These are phyloP conservation scores for Coffea eugenioides DNA, from an alignment of 257 asterid genomes.

Conservation along the genomic window DNA sequence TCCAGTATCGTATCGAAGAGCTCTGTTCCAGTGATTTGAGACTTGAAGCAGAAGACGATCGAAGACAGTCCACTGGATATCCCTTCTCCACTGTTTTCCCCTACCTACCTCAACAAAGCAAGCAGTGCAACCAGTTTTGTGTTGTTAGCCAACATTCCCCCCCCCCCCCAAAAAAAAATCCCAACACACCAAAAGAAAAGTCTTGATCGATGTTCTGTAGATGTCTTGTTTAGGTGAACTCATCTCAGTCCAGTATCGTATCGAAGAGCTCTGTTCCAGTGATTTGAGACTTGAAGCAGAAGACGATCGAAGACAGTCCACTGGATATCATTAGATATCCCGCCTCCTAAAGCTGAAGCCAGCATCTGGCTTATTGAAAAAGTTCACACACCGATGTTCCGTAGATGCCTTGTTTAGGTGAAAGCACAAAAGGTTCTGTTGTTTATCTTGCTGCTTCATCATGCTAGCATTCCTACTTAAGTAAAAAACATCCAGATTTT, in stretches of 20 bases:
- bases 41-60: conserved; percentile 42
- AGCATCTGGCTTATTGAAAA: conserved; percentile 74
- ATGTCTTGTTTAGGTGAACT: no score
- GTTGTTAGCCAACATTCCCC: no score
- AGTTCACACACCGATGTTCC: conserved; percentile 18
- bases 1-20: no score
- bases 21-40: no score
- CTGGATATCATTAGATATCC: conserved; percentile 41
- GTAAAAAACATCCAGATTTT: not conserved
- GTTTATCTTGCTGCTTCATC: not conserved
- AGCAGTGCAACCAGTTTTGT: no score
- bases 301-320: conserved; percentile 32
- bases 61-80: conserved; percentile 41
- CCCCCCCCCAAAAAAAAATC: no score
- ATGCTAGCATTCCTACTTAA: not conserved
- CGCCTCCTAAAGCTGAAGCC: conserved; percentile 63
- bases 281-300: conserved; percentile 39
- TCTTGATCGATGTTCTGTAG: no score
- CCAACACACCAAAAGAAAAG: no score
- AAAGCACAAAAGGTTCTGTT: not conserved
- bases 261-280: no score
- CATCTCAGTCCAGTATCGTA: no score
- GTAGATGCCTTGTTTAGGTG: not conserved
- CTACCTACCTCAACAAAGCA: no score
- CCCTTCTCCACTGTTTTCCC: no score